Evolutionary conservation across 2,329 filamentous ascomycete genomes (phyloP), one percentile per base, ranked within the genome.

Genomic region (Paecilomyces sp.): DNA sequence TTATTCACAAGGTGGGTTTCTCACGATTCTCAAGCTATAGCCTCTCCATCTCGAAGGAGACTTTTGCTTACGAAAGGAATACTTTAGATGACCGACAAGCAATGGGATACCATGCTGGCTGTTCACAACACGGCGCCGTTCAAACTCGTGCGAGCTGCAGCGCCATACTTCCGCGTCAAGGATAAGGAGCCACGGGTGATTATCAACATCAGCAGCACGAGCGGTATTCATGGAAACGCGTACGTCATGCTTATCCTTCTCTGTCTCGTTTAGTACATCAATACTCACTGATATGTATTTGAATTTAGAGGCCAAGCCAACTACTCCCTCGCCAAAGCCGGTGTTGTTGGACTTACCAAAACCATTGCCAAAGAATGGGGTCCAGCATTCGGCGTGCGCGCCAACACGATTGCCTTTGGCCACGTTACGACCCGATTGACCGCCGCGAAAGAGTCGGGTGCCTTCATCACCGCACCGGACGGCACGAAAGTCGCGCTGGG

Each of bases 341-440:
- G 90, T 54, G 85, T 96, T 13, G 85, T 85, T 11, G 92, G 92
- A 5, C 82, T 96, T 60, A 92, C 89, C 36, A 95, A 94, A 79
- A 92, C 91, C 1, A 91, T 96, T 70, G 91, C 91, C 2, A 95
- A 96, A 78, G 88, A 96, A 79, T 96, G 91, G 92, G 91, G 91
- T 0, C 91, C 90, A 0, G 75, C 81, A 41, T 96, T 92, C 67
- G 91, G 91, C 57, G 91, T 96, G 5, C 82, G 91, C 60, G 84
- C 87, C 50, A 96, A 96, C 75, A 91, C 90, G 13, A 81, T 96
- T 57, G 91, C 91, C 3, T 96, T 95, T 67, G 92, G 92, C 0
- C 84, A 88, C 71, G 93, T 96, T 65, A 78, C 85, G 66, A 96
- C 92, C 0, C 80, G 92, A 2, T 76, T 96, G 66, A 96, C 92